Conservation (phyloP, 805 yeast species). For the Sugiyamaella boreocaroliniensis region DNA sequence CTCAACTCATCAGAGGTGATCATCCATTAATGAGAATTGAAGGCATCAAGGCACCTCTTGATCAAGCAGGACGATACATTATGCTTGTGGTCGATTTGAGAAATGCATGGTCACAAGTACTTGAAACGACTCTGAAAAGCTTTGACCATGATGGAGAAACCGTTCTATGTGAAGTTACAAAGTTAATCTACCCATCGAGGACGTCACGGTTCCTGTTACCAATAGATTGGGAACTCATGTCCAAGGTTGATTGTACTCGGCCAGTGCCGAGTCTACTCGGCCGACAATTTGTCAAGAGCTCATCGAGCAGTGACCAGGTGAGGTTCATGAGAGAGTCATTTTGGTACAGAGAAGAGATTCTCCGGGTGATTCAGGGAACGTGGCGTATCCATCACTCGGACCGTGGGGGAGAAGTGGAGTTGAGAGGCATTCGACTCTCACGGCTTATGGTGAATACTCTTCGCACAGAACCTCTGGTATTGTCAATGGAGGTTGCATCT, state of each 20-base stretch:
- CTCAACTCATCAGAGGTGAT: neutral
- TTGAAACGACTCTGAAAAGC: slow-evolving; percentile 28
- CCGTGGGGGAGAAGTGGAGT: slow-evolving; percentile 53
- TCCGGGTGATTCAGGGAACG: slow-evolving; percentile 51
- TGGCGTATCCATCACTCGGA: slow-evolving; percentile 43
- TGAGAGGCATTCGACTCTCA: slow-evolving; percentile 59
- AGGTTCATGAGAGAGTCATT: slow-evolving; percentile 53
- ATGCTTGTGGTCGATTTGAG: slow-evolving; percentile 67
- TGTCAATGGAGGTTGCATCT: slow-evolving; percentile 32
- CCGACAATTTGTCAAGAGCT: slow-evolving; percentile 54
- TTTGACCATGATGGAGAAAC: slow-evolving; percentile 1
- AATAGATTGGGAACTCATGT: slow-evolving; percentile 45
- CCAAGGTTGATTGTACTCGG: slow-evolving; percentile 37
- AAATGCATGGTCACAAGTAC: slow-evolving; percentile 65
- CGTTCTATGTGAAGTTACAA: slow-evolving; percentile 9
- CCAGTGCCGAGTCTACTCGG: slow-evolving; percentile 66
- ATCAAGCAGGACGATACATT: slow-evolving; percentile 40
- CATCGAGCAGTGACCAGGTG: slow-evolving; percentile 49
- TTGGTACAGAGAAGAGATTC: slow-evolving; percentile 71
- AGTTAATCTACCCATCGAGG: slow-evolving; percentile 37
- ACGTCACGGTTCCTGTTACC: slow-evolving; percentile 67
- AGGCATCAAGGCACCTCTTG: slow-evolving; percentile 4
- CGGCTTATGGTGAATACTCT: slow-evolving; percentile 53
- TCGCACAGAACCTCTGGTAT: slow-evolving; percentile 20
- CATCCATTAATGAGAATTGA: slow-evolving; percentile 28